These are phyloP conservation scores for Przewalskia tangutica DNA, from an alignment of 257 asterid species.

Conservation along the genomic window DNA sequence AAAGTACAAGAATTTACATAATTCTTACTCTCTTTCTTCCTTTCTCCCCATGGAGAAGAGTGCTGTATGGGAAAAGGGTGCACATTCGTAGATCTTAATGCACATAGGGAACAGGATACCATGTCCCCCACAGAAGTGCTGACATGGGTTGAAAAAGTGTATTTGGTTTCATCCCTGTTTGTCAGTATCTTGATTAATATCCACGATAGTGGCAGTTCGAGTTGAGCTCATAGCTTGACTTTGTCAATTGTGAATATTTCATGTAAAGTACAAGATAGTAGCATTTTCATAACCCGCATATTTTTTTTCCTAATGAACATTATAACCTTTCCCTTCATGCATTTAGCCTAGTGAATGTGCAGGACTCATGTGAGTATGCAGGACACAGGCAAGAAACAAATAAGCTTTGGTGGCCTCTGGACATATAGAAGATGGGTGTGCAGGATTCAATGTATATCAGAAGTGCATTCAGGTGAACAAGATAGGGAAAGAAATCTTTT, in stretches of 20 bases:
- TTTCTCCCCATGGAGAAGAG: not conserved
- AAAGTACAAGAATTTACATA: not conserved
- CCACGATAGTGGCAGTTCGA: not conserved
- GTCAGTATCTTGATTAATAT: not conserved
- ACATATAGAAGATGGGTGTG: not conserved
- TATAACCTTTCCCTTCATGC: not conserved
- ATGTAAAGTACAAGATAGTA: not conserved
- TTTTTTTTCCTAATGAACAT: not conserved
- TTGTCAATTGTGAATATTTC: not conserved
- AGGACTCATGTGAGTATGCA: not conserved
- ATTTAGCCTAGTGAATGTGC: not conserved
- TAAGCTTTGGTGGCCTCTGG: not conserved
- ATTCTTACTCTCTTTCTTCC: not conserved
- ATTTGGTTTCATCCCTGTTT: not conserved
- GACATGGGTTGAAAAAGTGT: not conserved
- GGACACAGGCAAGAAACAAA: not conserved
- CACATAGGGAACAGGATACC: not conserved
- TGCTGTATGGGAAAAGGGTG: not conserved
- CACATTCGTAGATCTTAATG: not conserved
- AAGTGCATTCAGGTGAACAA: not conserved
- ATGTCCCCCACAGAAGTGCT: not conserved
- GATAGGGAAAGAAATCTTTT: not conserved
- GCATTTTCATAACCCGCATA: not conserved
- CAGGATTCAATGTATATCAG: not conserved
- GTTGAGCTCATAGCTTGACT: not conserved